Base-by-base conservation (phyloP, 2,329 filamentous ascomycete genomes). In the Macroventuria anomochaeta region DNA sequence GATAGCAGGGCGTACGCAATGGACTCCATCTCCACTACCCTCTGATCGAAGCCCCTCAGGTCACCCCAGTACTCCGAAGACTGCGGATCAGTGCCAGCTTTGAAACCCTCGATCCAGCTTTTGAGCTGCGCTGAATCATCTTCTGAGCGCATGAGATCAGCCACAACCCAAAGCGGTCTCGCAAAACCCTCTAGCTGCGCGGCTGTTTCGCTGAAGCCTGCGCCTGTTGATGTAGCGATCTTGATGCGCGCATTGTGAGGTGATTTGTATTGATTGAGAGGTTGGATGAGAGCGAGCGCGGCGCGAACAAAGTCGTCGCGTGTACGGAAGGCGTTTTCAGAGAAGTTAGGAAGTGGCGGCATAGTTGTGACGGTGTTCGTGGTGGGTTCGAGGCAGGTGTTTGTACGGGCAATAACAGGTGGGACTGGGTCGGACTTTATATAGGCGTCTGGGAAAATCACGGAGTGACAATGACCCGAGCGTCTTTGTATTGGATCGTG, bases 21-120 rank as follows among this genome's bases (percentile, higher is more conserved):
- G 15, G 76, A 75, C 58, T 82, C 80, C 10, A 77, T 74, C 52
- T 82, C 80, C 0, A 82, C 80, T 79, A 82, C 81, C 3, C 78
- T 65, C 56, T 82, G 80, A 36, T 82, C 79, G 15, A 68, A 71
- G 13, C 76, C 63, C 0, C 57, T 61, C 5, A 81, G 65, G 6
- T 68, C 56, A 0, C 79, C 80, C 80, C 80, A 82, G 57, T 79
- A 82, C n/a, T 72, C 68, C 1, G 51, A 20, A 0, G 59, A 60
- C 1, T 42, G 13, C 15, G 68, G 64, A 43, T 71, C 57, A 5
- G 63, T 64, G 2, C 68, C 68, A 25, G 46, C 49, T 41, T 33
- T 58, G 7, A 64, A 25, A 2, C 57, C 59, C 13, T 20, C n/a
- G 18, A 59, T 46, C 57, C 58, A 64, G 8, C 54, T 43, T 11